Evolutionary conservation across 805 yeast genomes (phyloP), one percentile per base, ranked within the genome.

Genomic region (Candida ortonii): DNA sequence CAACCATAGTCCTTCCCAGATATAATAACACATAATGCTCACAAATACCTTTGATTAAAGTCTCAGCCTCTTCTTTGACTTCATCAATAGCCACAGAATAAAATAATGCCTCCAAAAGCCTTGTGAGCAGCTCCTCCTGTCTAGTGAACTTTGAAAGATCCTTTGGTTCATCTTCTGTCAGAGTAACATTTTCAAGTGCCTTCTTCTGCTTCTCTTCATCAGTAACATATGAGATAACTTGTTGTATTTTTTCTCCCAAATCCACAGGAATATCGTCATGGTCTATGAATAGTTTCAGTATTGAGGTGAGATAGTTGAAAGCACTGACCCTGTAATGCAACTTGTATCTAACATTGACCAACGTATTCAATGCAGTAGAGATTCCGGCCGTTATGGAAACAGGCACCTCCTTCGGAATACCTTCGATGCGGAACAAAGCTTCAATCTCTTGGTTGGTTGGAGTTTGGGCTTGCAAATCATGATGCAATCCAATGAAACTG

Each of bases 311-410:
- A 46, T 87, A 84, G 29, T 76, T 70, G 68, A 76, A 90, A 0
- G 97, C 93, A 49, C 84, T 80, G 6, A 76, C 67, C 33, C 94
- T 69, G 55, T 87, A 86, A 44, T 81, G 84, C 6, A 68, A 57
- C 43, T 80, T 72, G 36, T 71, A 66, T 30, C 79, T 57, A 6
- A 76, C 74, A 51, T 86, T 89, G 38, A 82, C 84, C 33, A 93
- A 59, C 7, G 90, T 70, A 16, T 74, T 74, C 24, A 89, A 65
- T 0, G 97, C 96, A 3, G 90, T 74, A 23, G 76, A 71, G 5
- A 90, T 68, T 17, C 93, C 96, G 0, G 96, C 83, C 0, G 96
- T 82, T 16, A 93, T 68, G 1, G 93, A 80, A 19, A 93, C 68
- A 1, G 89, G 81, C 3, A 84, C 74, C 31, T 73, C 71, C 3